Base-by-base conservation (phyloP, 2,329 filamentous ascomycete species). In the Hypoxylon sp. region DNA sequence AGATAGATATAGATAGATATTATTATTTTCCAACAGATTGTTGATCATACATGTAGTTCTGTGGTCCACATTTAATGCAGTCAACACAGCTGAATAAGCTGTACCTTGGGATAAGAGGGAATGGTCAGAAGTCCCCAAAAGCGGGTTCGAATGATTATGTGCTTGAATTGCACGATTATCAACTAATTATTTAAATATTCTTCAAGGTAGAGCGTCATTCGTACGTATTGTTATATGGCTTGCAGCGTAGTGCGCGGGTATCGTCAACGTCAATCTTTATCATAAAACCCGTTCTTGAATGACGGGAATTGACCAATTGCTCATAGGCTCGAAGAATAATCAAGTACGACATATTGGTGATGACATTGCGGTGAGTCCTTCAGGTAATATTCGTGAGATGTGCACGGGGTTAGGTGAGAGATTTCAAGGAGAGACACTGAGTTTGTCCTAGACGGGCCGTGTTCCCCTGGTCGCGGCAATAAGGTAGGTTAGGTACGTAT, bases 191-290 rank as follows among this genome's bases (percentile, higher is more conserved):
- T 63, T 55, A 30, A 2, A 9, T 30, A 49, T 58, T 60, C 56
- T 51, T 46, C 38, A 45, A 68, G 57, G 46, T 60, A 68, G 65
- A 55, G 53, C 58, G 58, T 63, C 48, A 60, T 55, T 65, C 61
- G 50, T 62, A 58, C 61, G 50, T 64, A 58, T 55, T 68, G 53
- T 59, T 53, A 60, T 65, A 65, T 65, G 68, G 50, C 56, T 60
- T 60, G 46, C 65, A 63, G 64, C 55, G 38, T 55, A 45, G 34
- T 38, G 61, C 65, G 61, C 65, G 65, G 65, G 65, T 70, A 70
- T 70, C 65, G 68, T 67, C 68, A 70, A 70, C 65, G 68, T 67
- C 68, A 70, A 70, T 70, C 61, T 70, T 65, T 53, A 56, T 67
- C 52, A 65, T 65, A 51, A 64, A 17, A 43, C 58, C 65, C 59